These are phyloP conservation scores for Fraxinus excelsior DNA, from an alignment of 257 asterid genomes.

Conservation along the genomic window DNA sequence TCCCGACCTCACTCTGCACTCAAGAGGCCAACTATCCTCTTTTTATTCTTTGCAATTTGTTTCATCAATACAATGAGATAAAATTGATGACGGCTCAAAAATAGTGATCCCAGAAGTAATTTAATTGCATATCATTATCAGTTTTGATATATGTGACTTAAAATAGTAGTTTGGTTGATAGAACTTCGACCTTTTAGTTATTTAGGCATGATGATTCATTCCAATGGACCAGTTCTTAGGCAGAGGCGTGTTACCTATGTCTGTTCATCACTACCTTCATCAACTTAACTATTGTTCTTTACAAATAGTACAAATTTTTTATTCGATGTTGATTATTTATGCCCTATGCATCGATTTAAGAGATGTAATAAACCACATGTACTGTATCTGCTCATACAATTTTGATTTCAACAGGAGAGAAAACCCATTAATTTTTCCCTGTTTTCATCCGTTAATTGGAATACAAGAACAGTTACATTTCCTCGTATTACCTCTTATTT, in stretches of 20 bases:
- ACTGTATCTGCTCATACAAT: not conserved
- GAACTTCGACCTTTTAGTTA: not conserved
- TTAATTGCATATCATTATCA: not conserved
- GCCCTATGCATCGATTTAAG: not conserved
- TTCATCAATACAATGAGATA: not conserved
- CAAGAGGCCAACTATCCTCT: no score
- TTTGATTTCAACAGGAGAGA: not conserved
- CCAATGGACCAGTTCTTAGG: conserved; percentile 4
- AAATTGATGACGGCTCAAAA: not conserved
- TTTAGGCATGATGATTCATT: not conserved
- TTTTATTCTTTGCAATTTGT: no score
- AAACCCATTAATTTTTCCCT: not conserved
- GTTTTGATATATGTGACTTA: not conserved
- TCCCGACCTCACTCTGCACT: no score
- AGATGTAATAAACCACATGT: not conserved
- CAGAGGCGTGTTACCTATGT: conserved; percentile 4
- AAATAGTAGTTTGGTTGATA: not conserved
- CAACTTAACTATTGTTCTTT: not conserved
- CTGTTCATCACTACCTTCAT: conserved; percentile 2
- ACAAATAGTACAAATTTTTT: not conserved
- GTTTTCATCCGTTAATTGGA: not conserved
- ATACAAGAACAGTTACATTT: not conserved
- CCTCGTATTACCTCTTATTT: not conserved
- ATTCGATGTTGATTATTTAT: not conserved
- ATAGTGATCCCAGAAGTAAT: not conserved